Percentiles rank a stretch among this genome's conserved stretches.
Conservation (phyloP, 2,329 filamentous ascomycete species). For the Aspergillus sp. region DNA sequence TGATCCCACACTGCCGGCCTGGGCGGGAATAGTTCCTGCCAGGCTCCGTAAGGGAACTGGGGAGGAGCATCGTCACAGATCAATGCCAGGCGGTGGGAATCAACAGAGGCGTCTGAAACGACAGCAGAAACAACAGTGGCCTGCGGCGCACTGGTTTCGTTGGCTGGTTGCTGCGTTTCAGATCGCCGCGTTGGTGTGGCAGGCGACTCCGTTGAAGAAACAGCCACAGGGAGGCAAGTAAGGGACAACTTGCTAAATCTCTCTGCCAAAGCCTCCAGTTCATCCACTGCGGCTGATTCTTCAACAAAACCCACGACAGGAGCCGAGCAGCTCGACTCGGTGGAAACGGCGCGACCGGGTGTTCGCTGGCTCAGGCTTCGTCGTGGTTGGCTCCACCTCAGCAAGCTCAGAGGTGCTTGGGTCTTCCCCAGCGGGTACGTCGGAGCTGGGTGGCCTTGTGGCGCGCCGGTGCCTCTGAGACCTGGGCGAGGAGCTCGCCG, state of each 20-base stretch:
- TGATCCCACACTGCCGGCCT: constrained; percentile 4
- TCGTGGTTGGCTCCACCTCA: constrained; percentile 13
- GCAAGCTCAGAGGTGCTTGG: constrained; percentile 11
- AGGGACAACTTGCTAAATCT: constrained; percentile 9
- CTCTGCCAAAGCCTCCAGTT: constrained; percentile 8
- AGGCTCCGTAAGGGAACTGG: neutral
- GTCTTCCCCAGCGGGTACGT: neutral
- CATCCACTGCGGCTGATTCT: constrained; percentile 10
- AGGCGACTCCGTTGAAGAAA: constrained; percentile 7
- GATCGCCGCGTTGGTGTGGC: constrained; percentile 8
- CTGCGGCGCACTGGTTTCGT: neutral
- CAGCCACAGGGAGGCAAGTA: constrained; percentile 10
- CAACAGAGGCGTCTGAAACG: constrained; percentile 9
- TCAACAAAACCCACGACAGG: constrained; percentile 11
- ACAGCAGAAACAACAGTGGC: neutral
- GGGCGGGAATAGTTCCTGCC: neutral
- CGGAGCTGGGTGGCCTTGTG: neutral
- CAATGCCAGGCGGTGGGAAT: constrained; percentile 2
- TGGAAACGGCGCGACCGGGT: constrained; percentile 1
- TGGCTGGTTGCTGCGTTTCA: constrained; percentile 8
- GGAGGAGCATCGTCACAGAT: constrained; percentile 4
- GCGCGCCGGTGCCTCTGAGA: neutral
- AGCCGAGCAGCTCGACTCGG: neutral
- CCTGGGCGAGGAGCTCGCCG: neutral
- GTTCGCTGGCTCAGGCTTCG: constrained; percentile 5